Evolutionary conservation across 2,329 filamentous ascomycete species (phyloP).

Genomic region (Diaporthe destruens): DNA sequence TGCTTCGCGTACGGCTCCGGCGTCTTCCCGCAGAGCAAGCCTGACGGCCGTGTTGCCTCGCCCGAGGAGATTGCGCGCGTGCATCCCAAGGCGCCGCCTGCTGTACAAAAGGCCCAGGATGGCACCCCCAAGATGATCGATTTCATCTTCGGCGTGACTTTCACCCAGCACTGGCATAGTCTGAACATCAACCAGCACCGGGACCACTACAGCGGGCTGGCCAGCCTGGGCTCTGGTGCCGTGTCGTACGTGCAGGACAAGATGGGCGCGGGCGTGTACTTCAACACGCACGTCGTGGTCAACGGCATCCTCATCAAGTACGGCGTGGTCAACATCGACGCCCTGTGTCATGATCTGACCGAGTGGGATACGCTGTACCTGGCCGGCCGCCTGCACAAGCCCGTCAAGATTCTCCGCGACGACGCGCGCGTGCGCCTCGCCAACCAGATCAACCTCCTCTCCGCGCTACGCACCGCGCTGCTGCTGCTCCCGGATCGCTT

Average conservation of each 20-base stretch:
- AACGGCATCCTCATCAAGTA: conserved; percentile 99
- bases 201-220: conserved; percentile 90
- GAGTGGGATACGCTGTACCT: conserved; percentile 96
- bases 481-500: conserved; percentile 87
- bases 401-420: conserved; percentile 96
- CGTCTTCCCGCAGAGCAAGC: conserved; percentile 83
- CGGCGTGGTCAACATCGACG: conserved; percentile 94
- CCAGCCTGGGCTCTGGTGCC: conserved; percentile 84
- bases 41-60: conserved; percentile 64
- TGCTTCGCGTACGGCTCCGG: conserved; percentile 98
- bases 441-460: conserved; percentile 95
- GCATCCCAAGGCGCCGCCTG: conserved; percentile 85
- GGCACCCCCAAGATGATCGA: conserved; percentile 97
- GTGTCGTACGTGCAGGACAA: conserved; percentile 88
- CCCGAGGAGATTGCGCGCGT: conserved; percentile 72
- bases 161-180: conserved; percentile 96
- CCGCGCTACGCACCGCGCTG: conserved; percentile 89
- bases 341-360: conserved; percentile 85
- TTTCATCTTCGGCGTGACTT: conserved; percentile 95
- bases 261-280: conserved; percentile 95
- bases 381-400: conserved; percentile 96
- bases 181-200: conserved; percentile 90
- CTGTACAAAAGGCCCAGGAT: conserved; percentile 86
- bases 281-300: conserved; percentile 94
- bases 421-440: conserved; percentile 92